Evolutionary conservation across 2,329 filamentous ascomycete species (phyloP).

Genomic region (Trichoderma asperellum): DNA sequence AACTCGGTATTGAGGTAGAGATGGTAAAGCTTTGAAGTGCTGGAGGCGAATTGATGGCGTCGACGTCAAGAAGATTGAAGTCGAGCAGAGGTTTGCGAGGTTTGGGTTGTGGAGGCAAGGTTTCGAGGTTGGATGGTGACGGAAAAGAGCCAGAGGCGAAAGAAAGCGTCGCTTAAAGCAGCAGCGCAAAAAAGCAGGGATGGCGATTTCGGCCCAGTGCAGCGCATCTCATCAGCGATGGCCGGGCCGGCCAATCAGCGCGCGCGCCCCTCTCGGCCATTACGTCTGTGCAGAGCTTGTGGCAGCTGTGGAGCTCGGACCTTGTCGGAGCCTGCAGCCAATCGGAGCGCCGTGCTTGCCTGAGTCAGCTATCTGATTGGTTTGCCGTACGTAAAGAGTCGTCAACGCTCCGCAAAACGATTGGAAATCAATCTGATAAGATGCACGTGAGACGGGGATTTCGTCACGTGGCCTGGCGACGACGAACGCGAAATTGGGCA

Average conservation of each 20-base stretch:
- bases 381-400: slow-evolving; percentile 13
- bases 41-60: neutral
- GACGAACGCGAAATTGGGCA: slow-evolving; percentile 5
- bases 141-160: neutral
- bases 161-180: slow-evolving; percentile 14
- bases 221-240: slow-evolving; percentile 10
- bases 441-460: slow-evolving; percentile 25
- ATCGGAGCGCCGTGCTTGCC: neutral
- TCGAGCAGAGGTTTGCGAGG: neutral
- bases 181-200: slow-evolving; percentile 17
- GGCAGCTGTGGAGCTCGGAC: slow-evolving; percentile 8
- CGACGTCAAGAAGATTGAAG: neutral
- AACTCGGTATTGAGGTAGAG: neutral
- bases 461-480: slow-evolving; percentile 25
- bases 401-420: slow-evolving; percentile 12
- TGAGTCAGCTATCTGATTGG: slow-evolving; percentile 29
- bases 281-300: slow-evolving; percentile 21
- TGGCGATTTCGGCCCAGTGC: slow-evolving; percentile 30
- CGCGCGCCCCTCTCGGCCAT: slow-evolving; percentile 27
- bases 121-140: slow-evolving; percentile 4
- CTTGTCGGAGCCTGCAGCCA: slow-evolving; percentile 23
- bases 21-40: neutral
- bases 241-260: slow-evolving; percentile 22
- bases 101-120: neutral
- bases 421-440: slow-evolving; percentile 29